phyloP scores from a whole-genome alignment of 495 filamentous ascomycete genomes.

The Pyronema omphalodes region DNA sequence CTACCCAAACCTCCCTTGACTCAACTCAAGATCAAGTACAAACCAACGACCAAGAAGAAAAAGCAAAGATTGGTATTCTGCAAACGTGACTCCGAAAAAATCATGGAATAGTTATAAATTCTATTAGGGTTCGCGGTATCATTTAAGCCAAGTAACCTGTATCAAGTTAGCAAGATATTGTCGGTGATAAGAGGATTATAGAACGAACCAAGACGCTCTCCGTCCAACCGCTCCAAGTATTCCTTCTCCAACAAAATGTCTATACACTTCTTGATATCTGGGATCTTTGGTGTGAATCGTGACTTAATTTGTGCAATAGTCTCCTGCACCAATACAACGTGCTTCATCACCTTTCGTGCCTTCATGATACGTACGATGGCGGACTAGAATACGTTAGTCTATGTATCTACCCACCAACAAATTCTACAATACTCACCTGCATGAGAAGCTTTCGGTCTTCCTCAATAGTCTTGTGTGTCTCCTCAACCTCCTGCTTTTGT shows the following conservation, averaged over 20 bases:
- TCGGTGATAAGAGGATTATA: conserved; percentile 25
- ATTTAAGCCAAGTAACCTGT: conserved; percentile 2
- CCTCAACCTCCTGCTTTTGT: conserved; percentile 82
- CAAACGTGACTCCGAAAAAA: not conserved
- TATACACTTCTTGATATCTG: conserved; percentile 98
- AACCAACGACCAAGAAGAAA: not conserved
- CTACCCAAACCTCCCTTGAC: not conserved
- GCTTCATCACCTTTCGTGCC: conserved; percentile 95
- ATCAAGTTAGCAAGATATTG: not conserved
- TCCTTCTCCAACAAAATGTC: conserved; percentile 98
- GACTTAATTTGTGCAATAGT: conserved; percentile 83
- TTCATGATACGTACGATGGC: conserved; percentile 99
- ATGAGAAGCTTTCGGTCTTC: conserved; percentile 91
- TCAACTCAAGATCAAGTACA: not conserved
- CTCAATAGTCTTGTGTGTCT: conserved; percentile 98
- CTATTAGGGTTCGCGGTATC: not conserved
- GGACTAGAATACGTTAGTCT: conserved; percentile 41
- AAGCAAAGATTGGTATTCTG: no score
- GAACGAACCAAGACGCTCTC: conserved; percentile 84
- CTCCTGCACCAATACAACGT: conserved; percentile 79
- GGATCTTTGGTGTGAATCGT: conserved; percentile 83
- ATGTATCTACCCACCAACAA: conserved; percentile 1
- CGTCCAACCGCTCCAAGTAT: conserved; percentile 87
- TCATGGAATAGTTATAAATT: not conserved
- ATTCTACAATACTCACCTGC: conserved; percentile 48